Base-by-base conservation (phyloP, 208 protist species). In the Vickermania ingenoplastis region DNA sequence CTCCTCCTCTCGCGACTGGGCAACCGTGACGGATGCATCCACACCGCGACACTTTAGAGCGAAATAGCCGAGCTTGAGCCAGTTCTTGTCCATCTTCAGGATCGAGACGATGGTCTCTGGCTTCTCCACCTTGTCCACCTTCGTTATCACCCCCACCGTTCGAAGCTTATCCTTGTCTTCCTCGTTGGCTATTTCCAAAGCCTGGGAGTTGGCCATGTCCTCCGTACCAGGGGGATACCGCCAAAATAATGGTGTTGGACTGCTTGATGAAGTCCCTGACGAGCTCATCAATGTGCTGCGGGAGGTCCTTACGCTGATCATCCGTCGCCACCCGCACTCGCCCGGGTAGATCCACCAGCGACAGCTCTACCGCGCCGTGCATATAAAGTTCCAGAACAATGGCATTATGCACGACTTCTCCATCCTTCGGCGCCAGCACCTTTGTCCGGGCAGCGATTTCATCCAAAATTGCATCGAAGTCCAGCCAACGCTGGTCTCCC, bases 281-380 rank as follows among this genome's bases (percentile, higher is more conserved):
- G 31, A 64, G 31, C 24, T 57, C 24, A 17, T 57, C 49, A 49
- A 64, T 64, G 17, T 57, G 31, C 23, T 53, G 1, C 25, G 56
- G 48, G 51, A 64, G 53, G 2, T 14, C 29, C 27, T 56, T 49
- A 2, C 24, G 28, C 30, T 64, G 59, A 14, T 49, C 51, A 21
- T 31, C 13, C 21, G 28, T 29, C 13, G 59, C 31, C 17, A 23
- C 56, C n/a, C 21, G 30, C n/a, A 57, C 50, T 5, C 52, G 23
- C 21, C 59, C 59, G 50, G 59, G 59, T 11, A 64, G 59, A 51
- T 64, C 59, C 3, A 64, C 50, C 26, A 64, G 59, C 7, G 59
- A 53, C 11, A 64, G 51, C 21, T n/a, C 30, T 17, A 51, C 26
- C 22, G 49, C 51, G 50, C 11, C 13, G 13, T 31, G n/a, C 31